Percentiles rank a stretch among this genome's conserved stretches.
Evolutionary conservation across 2,329 filamentous ascomycete genomes (phyloP).

Genomic region (Fusarium devonianum): DNA sequence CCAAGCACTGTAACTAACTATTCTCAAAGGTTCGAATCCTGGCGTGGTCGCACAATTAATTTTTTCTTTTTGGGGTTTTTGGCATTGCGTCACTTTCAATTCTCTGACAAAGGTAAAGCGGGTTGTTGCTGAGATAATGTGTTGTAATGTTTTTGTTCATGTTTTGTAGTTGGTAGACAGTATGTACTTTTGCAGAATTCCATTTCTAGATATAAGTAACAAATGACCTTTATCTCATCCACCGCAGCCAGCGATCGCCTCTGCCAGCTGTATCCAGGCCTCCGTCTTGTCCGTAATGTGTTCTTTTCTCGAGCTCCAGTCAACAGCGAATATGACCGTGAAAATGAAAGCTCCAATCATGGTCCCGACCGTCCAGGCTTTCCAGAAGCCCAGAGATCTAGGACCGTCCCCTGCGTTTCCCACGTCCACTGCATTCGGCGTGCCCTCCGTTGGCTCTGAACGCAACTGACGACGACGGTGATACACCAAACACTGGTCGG

Average conservation of each 20-base stretch:
- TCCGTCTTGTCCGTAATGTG: not conserved
- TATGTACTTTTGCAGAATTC: no score
- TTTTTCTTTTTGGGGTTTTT: not conserved
- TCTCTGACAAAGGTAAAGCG: no score
- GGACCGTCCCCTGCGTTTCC: not conserved
- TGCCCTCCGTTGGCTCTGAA: not conserved
- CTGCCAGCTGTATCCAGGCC: not conserved
- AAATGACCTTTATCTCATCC: not conserved
- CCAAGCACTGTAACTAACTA: not conserved
- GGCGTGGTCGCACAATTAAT: not conserved
- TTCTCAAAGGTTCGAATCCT: conserved; percentile 1
- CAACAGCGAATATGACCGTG: not conserved
- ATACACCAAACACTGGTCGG: not conserved
- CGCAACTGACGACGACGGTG: not conserved
- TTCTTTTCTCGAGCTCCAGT: not conserved
- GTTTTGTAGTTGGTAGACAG: no score
- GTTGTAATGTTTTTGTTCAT: no score
- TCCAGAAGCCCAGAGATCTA: not conserved
- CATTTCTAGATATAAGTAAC: no score
- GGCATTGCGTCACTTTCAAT: not conserved
- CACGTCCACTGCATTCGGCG: not conserved
- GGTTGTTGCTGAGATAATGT: no score
- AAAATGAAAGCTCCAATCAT: not conserved
- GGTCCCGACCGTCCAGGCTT: not conserved
- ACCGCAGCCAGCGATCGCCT: not conserved